These are phyloP conservation scores for Podila epicladia DNA, from an alignment of 192 early-diverging fungal genomes.

Conservation along the genomic window DNA sequence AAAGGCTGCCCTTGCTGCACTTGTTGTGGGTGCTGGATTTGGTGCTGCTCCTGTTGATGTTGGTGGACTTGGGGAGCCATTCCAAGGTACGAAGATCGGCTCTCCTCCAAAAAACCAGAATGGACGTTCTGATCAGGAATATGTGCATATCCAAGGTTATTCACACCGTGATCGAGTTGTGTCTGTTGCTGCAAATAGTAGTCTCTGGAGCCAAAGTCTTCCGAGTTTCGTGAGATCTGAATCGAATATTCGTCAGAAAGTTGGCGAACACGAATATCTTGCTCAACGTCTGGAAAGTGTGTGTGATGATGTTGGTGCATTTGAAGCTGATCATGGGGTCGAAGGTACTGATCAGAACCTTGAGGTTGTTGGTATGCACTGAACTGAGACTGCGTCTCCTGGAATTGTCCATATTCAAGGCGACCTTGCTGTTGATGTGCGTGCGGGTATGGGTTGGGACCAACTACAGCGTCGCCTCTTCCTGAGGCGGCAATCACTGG, in stretches of 20 bases:
- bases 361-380: conserved; percentile 3
- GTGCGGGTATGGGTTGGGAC: conserved; percentile 1
- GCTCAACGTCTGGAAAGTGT: conserved; percentile 30
- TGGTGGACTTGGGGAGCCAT: conserved; percentile 1
- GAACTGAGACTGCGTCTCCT: conserved; percentile 22
- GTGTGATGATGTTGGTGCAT: conserved; percentile 25
- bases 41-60: neutral
- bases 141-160: neutral
- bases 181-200: conserved; percentile 19
- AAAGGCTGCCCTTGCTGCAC: neutral
- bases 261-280: conserved; percentile 19
- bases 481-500: neutral
- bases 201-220: conserved; percentile 22
- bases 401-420: conserved; percentile 7
- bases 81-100: neutral
- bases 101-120: neutral
- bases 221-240: conserved; percentile 43
- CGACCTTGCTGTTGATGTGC: conserved; percentile 13
- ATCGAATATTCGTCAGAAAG: conserved; percentile 43
- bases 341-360: conserved; percentile 2
- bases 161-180: neutral
- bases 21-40: neutral
- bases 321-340: conserved; percentile 10
- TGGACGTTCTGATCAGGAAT: neutral
- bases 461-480: neutral